A percentile compares a stretch with the other conserved stretches of the same genome.
phyloP scores from a whole-genome alignment of 2,329 filamentous ascomycete species.

The Exophiala sp. region DNA sequence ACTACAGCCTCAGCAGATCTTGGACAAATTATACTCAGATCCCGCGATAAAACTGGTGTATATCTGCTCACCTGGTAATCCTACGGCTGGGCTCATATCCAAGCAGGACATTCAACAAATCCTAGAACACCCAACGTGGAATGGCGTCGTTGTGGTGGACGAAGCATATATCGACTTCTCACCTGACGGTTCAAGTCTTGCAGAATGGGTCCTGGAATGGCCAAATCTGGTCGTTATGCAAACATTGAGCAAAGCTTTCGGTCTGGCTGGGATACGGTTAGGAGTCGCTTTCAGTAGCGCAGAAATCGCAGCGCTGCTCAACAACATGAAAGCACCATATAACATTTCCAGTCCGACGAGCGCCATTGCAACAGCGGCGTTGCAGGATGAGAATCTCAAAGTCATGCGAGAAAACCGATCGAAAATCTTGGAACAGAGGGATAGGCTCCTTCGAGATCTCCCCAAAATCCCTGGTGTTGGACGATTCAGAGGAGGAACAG shows the following conservation, averaged over 20 bases:
- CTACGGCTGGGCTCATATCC: conserved; percentile 73
- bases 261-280: conserved; percentile 86
- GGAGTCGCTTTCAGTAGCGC: conserved; percentile 78
- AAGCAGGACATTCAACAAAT: conserved; percentile 71
- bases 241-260: conserved; percentile 96
- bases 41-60: conserved; percentile 80
- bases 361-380: conserved; percentile 70
- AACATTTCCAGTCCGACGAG: conserved; percentile 89
- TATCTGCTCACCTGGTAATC: conserved; percentile 92
- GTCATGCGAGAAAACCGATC: conserved; percentile 69
- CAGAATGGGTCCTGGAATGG: conserved; percentile 87
- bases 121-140: conserved; percentile 86
- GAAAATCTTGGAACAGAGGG: conserved; percentile 71
- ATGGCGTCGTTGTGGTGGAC: conserved; percentile 87
- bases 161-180: conserved; percentile 98
- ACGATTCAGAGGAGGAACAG: conserved; percentile 71
- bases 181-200: conserved; percentile 71
- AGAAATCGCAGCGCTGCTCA: conserved; percentile 74
- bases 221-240: conserved; percentile 98
- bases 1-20: conserved; percentile 68
- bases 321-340: conserved; percentile 93
- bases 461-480: conserved; percentile 75
- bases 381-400: conserved; percentile 63
- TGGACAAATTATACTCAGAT: conserved; percentile 60
- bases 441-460: conserved; percentile 70